Evolutionary conservation across 2,329 filamentous ascomycete species (phyloP).

Genomic region (Colletotrichum sojae): DNA sequence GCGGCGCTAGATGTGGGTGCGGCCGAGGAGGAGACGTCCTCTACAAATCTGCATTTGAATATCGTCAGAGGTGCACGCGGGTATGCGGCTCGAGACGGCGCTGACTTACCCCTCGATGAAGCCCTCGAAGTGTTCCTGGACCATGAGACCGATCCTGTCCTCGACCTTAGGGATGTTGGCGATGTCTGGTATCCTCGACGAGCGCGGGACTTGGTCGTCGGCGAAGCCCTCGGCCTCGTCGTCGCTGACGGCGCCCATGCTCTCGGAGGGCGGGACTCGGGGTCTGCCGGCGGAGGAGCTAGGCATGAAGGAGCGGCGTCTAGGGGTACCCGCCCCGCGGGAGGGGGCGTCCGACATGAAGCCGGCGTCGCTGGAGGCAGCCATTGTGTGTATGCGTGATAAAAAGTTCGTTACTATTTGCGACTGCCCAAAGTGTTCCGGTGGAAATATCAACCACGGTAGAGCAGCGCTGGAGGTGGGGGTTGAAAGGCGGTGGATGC

Average conservation of each 20-base stretch:
- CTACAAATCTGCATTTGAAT: slow-evolving; percentile 67
- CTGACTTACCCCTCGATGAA: slow-evolving; percentile 80
- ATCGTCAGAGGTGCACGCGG: slow-evolving; percentile 15
- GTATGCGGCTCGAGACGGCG: neutral
- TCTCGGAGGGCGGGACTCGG: slow-evolving; percentile 74
- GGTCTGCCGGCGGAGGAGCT: slow-evolving; percentile 69
- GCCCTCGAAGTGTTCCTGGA: slow-evolving; percentile 82
- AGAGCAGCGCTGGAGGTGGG: slow-evolving; percentile 17
- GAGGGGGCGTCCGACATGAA: slow-evolving; percentile 71
- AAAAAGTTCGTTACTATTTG: neutral
- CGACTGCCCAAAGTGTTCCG: neutral
- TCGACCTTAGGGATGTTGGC: slow-evolving; percentile 78
- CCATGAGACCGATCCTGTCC: slow-evolving; percentile 80
- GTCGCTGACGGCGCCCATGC: slow-evolving; percentile 71
- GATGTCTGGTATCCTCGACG: slow-evolving; percentile 62
- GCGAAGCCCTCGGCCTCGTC: slow-evolving; percentile 74
- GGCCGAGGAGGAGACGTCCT: slow-evolving; percentile 76
- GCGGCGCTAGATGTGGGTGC: slow-evolving; percentile 77
- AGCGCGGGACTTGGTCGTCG: slow-evolving; percentile 73
- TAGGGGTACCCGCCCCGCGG: slow-evolving; percentile 59
- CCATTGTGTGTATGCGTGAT: slow-evolving; percentile 53
- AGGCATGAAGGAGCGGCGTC: slow-evolving; percentile 57
- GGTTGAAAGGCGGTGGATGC: slow-evolving; percentile 16
- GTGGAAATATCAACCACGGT: neutral
- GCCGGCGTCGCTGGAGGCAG: slow-evolving; percentile 69